These are phyloP conservation scores for Posidonia australis DNA, from an alignment of 106 monocot genomes.

Conservation along the genomic window DNA sequence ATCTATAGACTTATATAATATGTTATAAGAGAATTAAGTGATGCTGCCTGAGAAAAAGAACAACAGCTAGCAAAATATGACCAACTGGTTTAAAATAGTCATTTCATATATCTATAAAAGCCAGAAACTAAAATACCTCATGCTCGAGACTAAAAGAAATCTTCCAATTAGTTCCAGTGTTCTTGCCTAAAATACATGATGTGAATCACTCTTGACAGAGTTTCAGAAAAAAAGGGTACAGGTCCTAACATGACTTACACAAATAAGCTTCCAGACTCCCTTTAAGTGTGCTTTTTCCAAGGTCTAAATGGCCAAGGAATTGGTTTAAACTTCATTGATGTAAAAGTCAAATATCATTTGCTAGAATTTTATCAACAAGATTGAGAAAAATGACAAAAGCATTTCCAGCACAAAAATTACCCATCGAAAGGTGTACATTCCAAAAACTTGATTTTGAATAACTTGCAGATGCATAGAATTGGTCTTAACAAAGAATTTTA, in stretches of 20 bases:
- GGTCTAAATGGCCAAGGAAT: slow-evolving; percentile 60
- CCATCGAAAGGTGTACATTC: slow-evolving; percentile 71
- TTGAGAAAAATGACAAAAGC: neutral
- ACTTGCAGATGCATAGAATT: slow-evolving; percentile 10
- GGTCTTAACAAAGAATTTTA: too few species aligned
- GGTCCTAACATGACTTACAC: slow-evolving; percentile 27
- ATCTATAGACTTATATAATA: too few species aligned
- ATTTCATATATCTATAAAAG: neutral
- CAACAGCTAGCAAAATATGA: neutral
- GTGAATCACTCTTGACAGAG: neutral
- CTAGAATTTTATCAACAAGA: neutral
- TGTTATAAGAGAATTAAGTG: too few species aligned
- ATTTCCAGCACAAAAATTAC: slow-evolving; percentile 19
- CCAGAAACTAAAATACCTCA: slow-evolving; percentile 40
- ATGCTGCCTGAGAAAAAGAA: too few species aligned
- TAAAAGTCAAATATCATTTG: neutral
- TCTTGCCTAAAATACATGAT: slow-evolving; percentile 47
- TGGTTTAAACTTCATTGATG: slow-evolving; percentile 51
- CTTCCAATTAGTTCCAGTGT: slow-evolving; percentile 54
- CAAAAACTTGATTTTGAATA: slow-evolving; percentile 70
- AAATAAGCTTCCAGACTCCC: slow-evolving; percentile 84
- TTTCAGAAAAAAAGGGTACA: neutral
- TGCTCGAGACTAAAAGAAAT: slow-evolving; percentile 83
- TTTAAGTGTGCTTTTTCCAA: slow-evolving; percentile 81
- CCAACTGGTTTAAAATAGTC: neutral